A percentile compares a stretch with the other conserved stretches of the same genome.
phyloP scores from a whole-genome alignment of 2,329 filamentous ascomycete species.

The Dothistroma pini region DNA sequence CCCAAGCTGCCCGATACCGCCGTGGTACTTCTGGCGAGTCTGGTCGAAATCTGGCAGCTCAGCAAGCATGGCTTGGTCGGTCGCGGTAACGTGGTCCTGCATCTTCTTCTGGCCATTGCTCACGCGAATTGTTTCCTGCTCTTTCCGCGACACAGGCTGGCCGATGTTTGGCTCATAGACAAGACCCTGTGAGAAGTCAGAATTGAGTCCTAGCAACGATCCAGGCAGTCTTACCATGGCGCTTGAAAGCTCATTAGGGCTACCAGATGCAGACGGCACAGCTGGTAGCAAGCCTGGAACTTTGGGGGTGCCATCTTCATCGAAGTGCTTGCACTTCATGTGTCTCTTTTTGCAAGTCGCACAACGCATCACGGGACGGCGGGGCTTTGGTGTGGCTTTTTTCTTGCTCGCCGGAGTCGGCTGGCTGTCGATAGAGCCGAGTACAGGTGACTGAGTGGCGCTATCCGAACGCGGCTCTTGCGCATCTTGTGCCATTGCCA shows the following conservation, averaged over 20 bases:
- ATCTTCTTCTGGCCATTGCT: not conserved
- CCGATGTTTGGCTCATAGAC: not conserved
- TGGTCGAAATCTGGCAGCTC: not conserved
- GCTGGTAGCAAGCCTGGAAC: not conserved
- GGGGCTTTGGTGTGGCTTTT: not conserved
- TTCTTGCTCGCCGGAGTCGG: not conserved
- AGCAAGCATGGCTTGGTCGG: not conserved
- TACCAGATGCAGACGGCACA: not conserved
- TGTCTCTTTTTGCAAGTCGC: constrained; percentile 7
- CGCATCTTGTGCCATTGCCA: not conserved
- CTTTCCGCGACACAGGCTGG: not conserved
- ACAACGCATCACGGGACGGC: constrained; percentile 2
- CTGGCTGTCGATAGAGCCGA: not conserved
- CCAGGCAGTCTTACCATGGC: not conserved
- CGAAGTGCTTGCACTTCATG: constrained; percentile 1
- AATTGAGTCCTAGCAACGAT: not conserved
- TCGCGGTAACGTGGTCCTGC: not conserved
- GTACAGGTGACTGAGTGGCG: not conserved
- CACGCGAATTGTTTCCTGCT: not conserved
- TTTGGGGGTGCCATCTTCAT: not conserved
- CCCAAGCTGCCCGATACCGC: not conserved
- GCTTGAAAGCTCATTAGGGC: not conserved
- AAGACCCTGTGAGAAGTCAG: not conserved
- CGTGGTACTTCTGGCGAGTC: not conserved
- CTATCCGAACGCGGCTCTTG: not conserved